A percentile compares a stretch with the other conserved stretches of the same genome.
Conservation (phyloP, 192 early-diverging fungal genomes). For the Pilaira anomala region DNA sequence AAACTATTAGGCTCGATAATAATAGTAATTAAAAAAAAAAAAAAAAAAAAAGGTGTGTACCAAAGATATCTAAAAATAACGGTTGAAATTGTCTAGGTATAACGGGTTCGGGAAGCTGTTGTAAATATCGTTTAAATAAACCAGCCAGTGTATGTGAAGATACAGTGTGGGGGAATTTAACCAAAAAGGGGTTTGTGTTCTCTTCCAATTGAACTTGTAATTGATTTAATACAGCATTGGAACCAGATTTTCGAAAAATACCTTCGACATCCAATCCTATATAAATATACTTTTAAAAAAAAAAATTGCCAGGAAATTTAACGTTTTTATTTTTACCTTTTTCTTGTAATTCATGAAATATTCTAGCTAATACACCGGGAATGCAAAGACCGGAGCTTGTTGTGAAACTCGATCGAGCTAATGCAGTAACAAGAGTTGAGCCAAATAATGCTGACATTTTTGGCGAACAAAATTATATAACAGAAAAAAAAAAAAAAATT, state of each 20-base stretch:
- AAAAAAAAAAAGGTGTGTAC: constrained; percentile 5
- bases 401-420: constrained; percentile 4
- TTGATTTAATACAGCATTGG: not conserved
- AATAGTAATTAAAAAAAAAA: not conserved
- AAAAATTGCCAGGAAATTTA: not conserved
- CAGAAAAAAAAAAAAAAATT: constrained; percentile 12
- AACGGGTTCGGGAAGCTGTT: constrained; percentile 9
- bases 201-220: constrained; percentile 6
- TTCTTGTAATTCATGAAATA: constrained; percentile 5
- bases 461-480: not conserved
- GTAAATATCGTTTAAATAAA: constrained; percentile 13
- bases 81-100: constrained; percentile 3
- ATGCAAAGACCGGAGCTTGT: not conserved
- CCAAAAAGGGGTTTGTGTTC: not conserved
- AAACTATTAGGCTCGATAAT: not conserved
- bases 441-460: constrained; percentile 8
- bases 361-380: not conserved
- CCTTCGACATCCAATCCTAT: constrained; percentile 7
- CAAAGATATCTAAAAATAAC: not conserved
- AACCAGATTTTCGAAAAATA: constrained; percentile 14
- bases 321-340: constrained; percentile 6
- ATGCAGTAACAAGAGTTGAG: not conserved
- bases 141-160: not conserved
- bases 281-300: not conserved
- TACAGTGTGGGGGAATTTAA: constrained; percentile 3